Evolutionary conservation across 345 rosid species (phyloP).

Genomic region (Populus tremula): DNA sequence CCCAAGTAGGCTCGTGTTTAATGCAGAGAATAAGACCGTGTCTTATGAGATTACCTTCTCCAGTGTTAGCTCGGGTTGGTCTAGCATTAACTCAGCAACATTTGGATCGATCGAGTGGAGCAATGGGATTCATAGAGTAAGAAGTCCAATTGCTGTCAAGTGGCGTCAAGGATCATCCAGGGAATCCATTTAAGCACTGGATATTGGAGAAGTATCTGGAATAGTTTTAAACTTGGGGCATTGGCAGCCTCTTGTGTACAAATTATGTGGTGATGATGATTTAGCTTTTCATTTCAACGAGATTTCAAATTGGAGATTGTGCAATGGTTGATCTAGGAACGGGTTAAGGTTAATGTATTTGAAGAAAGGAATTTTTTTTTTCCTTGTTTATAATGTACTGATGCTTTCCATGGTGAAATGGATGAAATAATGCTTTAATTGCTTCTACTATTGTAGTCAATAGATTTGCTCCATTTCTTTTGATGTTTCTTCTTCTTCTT

Average conservation of each 20-base stretch:
- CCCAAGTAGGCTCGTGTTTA: conserved; percentile 67
- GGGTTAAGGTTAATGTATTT: background rate
- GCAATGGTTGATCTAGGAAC: background rate
- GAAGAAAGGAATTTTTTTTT: background rate
- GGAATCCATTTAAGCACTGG: conserved; percentile 36
- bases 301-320: background rate
- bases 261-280: background rate
- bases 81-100: conserved; percentile 28
- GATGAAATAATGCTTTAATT: background rate
- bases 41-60: conserved; percentile 60
- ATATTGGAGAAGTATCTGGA: background rate
- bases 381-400: background rate
- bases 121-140: conserved; percentile 64
- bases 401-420: background rate
- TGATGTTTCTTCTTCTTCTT: background rate
- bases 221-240: background rate
- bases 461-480: background rate
- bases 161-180: conserved; percentile 46
- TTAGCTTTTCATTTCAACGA: background rate
- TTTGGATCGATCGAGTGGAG: conserved; percentile 83
- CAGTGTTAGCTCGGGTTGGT: conserved; percentile 37
- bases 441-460: background rate
- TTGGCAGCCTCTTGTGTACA: conserved; percentile 2
- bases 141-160: conserved; percentile 65
- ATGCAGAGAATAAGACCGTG: conserved; percentile 37